Conservation (phyloP, 305 asterid species). For the Solanum hybrid region DNA sequence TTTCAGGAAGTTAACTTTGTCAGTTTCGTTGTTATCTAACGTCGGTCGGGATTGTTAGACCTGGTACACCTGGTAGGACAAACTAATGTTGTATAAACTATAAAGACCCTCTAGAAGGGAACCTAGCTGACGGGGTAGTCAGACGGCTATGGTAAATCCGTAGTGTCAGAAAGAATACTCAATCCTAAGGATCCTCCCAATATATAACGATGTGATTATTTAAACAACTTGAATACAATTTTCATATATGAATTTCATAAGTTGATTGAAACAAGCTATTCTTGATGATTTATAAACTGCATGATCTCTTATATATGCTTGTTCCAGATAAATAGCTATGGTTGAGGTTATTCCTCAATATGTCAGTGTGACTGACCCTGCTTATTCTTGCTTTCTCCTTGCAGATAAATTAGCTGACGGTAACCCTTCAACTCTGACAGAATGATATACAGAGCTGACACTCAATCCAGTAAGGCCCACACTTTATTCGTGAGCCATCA, state of each 20-base stretch:
- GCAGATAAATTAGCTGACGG: neutral
- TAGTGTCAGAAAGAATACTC: neutral
- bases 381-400: neutral
- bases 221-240: neutral
- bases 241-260: neutral
- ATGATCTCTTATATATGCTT: neutral
- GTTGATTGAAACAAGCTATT: neutral
- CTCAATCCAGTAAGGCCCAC: neutral
- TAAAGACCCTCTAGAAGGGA: neutral
- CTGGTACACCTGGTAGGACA: neutral
- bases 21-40: neutral
- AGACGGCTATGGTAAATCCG: neutral
- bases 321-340: neutral
- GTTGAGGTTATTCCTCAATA: neutral
- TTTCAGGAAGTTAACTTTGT: neutral
- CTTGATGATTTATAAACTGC: neutral
- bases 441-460: neutral
- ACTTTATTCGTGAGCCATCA: neutral
- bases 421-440: neutral
- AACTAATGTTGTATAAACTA: neutral
- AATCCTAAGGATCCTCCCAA: neutral
- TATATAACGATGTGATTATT: neutral
- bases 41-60: neutral
- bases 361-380: neutral
- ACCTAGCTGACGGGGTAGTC: neutral